Evolutionary conservation across 2,329 filamentous ascomycete species (phyloP).

Genomic region (Monosporascus sp.): DNA sequence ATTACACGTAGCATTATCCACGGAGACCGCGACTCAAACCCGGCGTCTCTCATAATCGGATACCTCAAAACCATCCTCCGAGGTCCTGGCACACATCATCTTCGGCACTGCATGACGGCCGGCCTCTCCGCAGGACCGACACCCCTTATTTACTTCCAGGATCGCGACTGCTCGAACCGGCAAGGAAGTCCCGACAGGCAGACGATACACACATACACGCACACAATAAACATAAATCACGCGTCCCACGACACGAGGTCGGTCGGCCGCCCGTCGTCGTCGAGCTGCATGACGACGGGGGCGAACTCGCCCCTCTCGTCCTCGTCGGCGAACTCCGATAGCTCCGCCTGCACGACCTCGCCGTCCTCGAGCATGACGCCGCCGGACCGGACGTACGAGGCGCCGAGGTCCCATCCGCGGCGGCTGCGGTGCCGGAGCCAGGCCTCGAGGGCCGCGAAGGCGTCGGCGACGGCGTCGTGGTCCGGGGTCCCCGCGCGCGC

Average conservation of each 20-base stretch:
- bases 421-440: constrained; percentile 36
- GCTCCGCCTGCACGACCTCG: constrained; percentile 42
- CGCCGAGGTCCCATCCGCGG: constrained; percentile 51
- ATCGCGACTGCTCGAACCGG: too few relatives aligned
- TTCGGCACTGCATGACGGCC: too few relatives aligned
- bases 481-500: constrained; percentile 32
- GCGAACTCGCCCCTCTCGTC: constrained; percentile 51
- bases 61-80: too few relatives aligned
- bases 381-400: constrained; percentile 43
- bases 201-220: background rate
- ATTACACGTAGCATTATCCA: too few relatives aligned
- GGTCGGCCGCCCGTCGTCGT: constrained; percentile 46
- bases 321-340: constrained; percentile 48
- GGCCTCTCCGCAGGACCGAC: too few relatives aligned
- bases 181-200: too few relatives aligned
- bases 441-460: constrained; percentile 45
- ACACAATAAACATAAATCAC: background rate
- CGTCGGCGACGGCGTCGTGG: constrained; percentile 39
- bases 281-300: constrained; percentile 48
- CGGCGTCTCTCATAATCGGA: too few relatives aligned
- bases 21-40: too few relatives aligned
- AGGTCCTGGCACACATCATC: too few relatives aligned
- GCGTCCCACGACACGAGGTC: constrained; percentile 46
- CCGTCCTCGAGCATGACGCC: constrained; percentile 49
- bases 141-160: too few relatives aligned